A percentile compares a stretch with the other conserved stretches of the same genome.
phyloP scores from a whole-genome alignment of 768 basidiomycete genomes.

The Gloeopeniophorella convolvens region DNA sequence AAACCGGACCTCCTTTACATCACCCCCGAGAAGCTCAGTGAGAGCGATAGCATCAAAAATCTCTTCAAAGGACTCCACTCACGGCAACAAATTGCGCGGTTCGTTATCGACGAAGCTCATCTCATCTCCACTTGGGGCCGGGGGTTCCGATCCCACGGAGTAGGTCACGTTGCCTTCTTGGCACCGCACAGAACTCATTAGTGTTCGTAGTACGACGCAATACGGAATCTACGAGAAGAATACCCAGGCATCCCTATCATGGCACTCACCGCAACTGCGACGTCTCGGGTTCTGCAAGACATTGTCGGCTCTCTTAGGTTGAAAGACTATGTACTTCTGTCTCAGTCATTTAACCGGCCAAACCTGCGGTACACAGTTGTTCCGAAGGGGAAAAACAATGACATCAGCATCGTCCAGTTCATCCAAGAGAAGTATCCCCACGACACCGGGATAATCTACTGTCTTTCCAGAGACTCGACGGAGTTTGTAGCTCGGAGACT shows the following conservation, averaged over 20 bases:
- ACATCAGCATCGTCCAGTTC: constrained; percentile 59
- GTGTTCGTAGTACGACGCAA: constrained; percentile 27
- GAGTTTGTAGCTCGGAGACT: constrained; percentile 74
- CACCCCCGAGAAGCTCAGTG: constrained; percentile 83
- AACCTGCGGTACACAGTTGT: constrained; percentile 76
- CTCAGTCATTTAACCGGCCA: constrained; percentile 88
- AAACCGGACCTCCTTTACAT: constrained; percentile 75
- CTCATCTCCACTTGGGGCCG: constrained; percentile 94
- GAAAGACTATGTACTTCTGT: constrained; percentile 48
- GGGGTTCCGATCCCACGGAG: constrained; percentile 62
- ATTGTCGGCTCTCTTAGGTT: constrained; percentile 69
- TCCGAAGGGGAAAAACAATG: constrained; percentile 39
- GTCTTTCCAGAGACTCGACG: constrained; percentile 60
- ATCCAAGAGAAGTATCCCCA: constrained; percentile 52
- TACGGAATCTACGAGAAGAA: constrained; percentile 52
- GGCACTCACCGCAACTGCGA: constrained; percentile 95
- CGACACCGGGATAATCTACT: constrained; percentile 84
- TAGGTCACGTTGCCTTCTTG: constrained; percentile 2
- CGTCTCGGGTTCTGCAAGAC: constrained; percentile 67
- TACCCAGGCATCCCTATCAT: constrained; percentile 86
- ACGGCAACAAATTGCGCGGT: constrained; percentile 61
- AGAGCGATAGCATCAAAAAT: constrained; percentile 47
- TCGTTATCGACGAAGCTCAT: constrained; percentile 96
- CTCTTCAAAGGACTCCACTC: constrained; percentile 56
- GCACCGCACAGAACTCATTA: neutral